A percentile compares a stretch with the other conserved stretches of the same genome.
These are phyloP conservation scores for Cutaneotrichosporon cavernicola DNA, from an alignment of 1,284 basidiomycete species.

Conservation along the genomic window DNA sequence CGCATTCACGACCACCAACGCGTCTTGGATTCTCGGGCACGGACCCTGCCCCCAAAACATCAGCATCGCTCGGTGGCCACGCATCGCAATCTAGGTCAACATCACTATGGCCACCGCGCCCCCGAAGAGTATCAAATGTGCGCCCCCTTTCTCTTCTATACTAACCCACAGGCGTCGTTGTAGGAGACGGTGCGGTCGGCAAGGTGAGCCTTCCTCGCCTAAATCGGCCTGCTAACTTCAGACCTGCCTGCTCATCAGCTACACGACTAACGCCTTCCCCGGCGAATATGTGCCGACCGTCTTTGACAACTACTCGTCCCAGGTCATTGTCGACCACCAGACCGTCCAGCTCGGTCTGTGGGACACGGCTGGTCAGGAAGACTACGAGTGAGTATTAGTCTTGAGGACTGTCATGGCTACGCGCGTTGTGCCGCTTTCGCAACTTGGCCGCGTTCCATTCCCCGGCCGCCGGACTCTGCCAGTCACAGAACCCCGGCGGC, in stretches of 20 bases:
- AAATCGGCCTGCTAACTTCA: slow-evolving; percentile 41
- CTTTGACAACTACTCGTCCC: slow-evolving; percentile 52
- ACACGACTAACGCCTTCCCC: slow-evolving; percentile 83
- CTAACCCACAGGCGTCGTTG: slow-evolving; percentile 66
- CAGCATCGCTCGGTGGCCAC: neutral
- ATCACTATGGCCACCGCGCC: slow-evolving; percentile 6
- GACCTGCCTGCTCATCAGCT: slow-evolving; percentile 96
- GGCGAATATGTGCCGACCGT: slow-evolving; percentile 96
- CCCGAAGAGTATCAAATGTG: slow-evolving; percentile 38
- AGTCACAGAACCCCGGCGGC: neutral
- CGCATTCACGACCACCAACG: neutral
- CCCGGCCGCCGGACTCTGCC: neutral
- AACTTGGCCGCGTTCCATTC: neutral
- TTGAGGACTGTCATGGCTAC: neutral
- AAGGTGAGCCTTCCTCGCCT: slow-evolving; percentile 64
- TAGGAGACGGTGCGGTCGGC: slow-evolving; percentile 98
- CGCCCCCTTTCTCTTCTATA: neutral
- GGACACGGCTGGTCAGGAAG: slow-evolving; percentile 99
- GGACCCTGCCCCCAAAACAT: neutral
- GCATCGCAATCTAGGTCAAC: neutral
- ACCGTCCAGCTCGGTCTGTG: slow-evolving; percentile 95
- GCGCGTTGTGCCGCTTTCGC: neutral
- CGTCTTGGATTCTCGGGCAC: neutral
- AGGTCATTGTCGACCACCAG: slow-evolving; percentile 98
- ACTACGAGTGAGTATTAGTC: slow-evolving; percentile 57